Evolutionary conservation across 768 basidiomycete genomes (phyloP).

Genomic region (Auriscalpium orientale): DNA sequence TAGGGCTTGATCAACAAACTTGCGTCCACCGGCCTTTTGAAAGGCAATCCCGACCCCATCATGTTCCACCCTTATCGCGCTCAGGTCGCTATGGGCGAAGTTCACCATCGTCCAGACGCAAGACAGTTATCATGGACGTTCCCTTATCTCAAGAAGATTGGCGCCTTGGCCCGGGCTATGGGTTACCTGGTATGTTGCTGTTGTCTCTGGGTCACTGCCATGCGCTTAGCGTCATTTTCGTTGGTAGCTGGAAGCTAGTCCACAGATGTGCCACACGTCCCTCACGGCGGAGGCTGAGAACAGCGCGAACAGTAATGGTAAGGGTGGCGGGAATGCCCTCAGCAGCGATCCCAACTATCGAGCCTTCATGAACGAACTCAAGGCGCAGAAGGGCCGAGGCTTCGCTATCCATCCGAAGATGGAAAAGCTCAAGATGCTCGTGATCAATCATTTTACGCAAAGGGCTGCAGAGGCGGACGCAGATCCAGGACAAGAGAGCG

Average conservation of each 20-base stretch:
- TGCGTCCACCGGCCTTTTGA: slow-evolving; percentile 33
- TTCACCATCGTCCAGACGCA: slow-evolving; percentile 21
- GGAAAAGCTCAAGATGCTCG: slow-evolving; percentile 67
- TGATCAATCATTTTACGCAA: slow-evolving; percentile 73
- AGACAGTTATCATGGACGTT: slow-evolving; percentile 40
- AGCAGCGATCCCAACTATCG: slow-evolving; percentile 53
- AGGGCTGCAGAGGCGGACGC: slow-evolving; percentile 34
- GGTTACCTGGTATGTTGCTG: slow-evolving; percentile 63
- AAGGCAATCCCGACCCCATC: slow-evolving; percentile 42
- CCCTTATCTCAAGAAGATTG: slow-evolving; percentile 43
- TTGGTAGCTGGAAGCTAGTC: slow-evolving; percentile 71
- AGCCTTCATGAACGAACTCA: slow-evolving; percentile 59
- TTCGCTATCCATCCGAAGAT: slow-evolving; percentile 85
- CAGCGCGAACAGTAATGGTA: slow-evolving; percentile 27
- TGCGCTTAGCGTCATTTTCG: slow-evolving; percentile 1
- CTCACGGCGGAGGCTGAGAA: slow-evolving; percentile 42
- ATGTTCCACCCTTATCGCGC: slow-evolving; percentile 60
- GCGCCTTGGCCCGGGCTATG: slow-evolving; percentile 72
- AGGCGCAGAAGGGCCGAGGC: slow-evolving; percentile 43
- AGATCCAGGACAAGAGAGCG: slow-evolving; percentile 19
- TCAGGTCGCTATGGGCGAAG: slow-evolving; percentile 33
- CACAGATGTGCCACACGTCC: slow-evolving; percentile 66
- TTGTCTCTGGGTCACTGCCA: background rate
- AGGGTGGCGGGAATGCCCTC: slow-evolving; percentile 31
- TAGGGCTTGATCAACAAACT: slow-evolving; percentile 1